Evolutionary conservation across 73 alveolate genomes (phyloP), one percentile per base, ranked within the genome.

Genomic region (Paramecium tetraurelia): DNA sequence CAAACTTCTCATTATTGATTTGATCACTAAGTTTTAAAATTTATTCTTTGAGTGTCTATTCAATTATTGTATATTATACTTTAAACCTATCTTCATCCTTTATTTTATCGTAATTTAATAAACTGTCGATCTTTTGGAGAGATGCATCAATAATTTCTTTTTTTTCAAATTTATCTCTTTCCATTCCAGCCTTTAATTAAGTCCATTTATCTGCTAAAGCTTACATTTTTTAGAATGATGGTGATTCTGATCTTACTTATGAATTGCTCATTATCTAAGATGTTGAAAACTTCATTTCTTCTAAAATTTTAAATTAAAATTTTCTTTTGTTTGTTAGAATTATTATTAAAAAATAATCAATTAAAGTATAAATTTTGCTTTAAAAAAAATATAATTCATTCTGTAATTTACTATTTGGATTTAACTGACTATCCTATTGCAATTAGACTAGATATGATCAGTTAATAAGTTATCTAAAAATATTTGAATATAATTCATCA

Each of bases 21-120:
- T 80, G 31, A 20, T 80, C 90, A 46, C 57, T 40, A 5, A 80
- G 27, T 48, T 80, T 80, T 24, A 20, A 22, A 44, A 43, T 43
- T 20, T 27, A 29, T 10, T 80, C 90, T 35, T 80, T 80, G 4
- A 48, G 11, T 43, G 29, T 14, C 87, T 75, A 75, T 29, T 75
- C 7, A 12, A 35, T n/a, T 10, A 4, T 35, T 8, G 31, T 10
- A 29, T 29, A 10, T 16, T 0, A 27, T 75, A 75, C 87, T 14
- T 43, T 43, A 48, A 80, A 80, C 75, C 31, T 80, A 38, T 80
- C 90, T 14, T 80, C 90, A 80, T 80, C 90, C 29, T 48, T 80
- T 2, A 40, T 41, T 80, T 80, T 80, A 80, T 80, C 90, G 22
- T 80, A 80, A 80, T 46, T 80, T 14, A 80, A 41, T 20, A 80